Percentiles rank a stretch among this genome's conserved stretches.
These are phyloP conservation scores for Pseudogymnoascus sp. DNA, from an alignment of 2,329 filamentous ascomycete genomes.

Conservation along the genomic window DNA sequence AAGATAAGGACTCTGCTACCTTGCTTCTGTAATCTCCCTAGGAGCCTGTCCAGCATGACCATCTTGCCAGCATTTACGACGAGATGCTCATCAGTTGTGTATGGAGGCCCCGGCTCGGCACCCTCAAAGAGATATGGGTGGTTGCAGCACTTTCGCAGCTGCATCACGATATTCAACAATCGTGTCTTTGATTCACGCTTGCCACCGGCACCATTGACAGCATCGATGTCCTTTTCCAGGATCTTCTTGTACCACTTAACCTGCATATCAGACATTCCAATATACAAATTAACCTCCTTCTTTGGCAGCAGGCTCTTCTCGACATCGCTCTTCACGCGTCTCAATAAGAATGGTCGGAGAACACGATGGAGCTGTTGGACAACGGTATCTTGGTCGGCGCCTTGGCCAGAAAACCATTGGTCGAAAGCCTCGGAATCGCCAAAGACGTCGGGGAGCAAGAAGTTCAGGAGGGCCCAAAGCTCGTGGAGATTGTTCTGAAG, in stretches of 20 bases:
- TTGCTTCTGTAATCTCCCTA: constrained; percentile 72
- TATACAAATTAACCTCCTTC: constrained; percentile 93
- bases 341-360: constrained; percentile 83
- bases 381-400: constrained; percentile 85
- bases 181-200: constrained; percentile 97
- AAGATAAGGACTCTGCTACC: constrained; percentile 97
- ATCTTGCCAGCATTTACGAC: constrained; percentile 94
- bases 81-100: constrained; percentile 95
- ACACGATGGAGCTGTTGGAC: constrained; percentile 94
- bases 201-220: constrained; percentile 90
- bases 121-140: constrained; percentile 98
- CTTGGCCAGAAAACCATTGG: constrained; percentile 92
- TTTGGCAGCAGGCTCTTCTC: constrained; percentile 96
- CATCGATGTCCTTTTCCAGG: constrained; percentile 96
- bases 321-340: constrained; percentile 93
- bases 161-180: constrained; percentile 98
- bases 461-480: constrained; percentile 94
- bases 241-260: constrained; percentile 99
- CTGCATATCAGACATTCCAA: constrained; percentile 99
- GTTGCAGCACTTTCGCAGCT: constrained; percentile 96
- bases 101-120: constrained; percentile 91
- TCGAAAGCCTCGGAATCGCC: constrained; percentile 95
- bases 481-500: constrained; percentile 98
- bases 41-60: constrained; percentile 87
- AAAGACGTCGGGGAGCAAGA: constrained; percentile 95